These are phyloP conservation scores for Brassica carinata DNA, from an alignment of 345 rosid genomes.

Conservation along the genomic window DNA sequence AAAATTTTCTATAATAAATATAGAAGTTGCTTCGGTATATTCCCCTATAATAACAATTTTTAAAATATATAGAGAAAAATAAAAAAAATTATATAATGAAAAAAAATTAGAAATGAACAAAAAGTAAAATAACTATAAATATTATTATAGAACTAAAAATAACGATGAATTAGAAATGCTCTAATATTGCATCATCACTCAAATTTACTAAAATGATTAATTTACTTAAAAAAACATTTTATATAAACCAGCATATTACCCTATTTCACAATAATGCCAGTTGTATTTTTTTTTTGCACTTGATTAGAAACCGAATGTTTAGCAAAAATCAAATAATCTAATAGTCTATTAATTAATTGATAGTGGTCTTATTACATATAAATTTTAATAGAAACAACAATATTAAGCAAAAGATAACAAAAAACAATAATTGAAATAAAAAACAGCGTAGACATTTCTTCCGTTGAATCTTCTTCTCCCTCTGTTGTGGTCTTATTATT, in stretches of 20 bases:
- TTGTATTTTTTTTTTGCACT: background rate
- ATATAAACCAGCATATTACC: background rate
- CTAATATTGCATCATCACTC: slow-evolving; percentile 13
- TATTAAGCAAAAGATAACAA: background rate
- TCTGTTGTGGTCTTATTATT: background rate
- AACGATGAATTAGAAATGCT: too few species aligned
- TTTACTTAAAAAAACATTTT: background rate
- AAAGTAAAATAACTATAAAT: too few species aligned
- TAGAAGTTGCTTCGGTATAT: too few species aligned
- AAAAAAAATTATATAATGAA: too few species aligned
- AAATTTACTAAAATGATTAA: background rate
- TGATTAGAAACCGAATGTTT: background rate
- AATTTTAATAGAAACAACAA: background rate
- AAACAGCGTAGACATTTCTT: slow-evolving; percentile 14
- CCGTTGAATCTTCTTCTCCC: slow-evolving; percentile 41
- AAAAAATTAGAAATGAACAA: too few species aligned
- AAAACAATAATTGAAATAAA: background rate
- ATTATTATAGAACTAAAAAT: too few species aligned
- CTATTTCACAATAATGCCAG: background rate
- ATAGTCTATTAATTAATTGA: background rate
- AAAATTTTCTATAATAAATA: too few species aligned
- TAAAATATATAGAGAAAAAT: too few species aligned
- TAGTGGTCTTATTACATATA: background rate
- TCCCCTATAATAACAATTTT: too few species aligned
- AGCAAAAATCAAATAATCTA: background rate